Percentiles rank a stretch among this genome's conserved stretches.
Evolutionary conservation across 2,329 filamentous ascomycete species (phyloP).

Genomic region (Arthroderma sp.): DNA sequence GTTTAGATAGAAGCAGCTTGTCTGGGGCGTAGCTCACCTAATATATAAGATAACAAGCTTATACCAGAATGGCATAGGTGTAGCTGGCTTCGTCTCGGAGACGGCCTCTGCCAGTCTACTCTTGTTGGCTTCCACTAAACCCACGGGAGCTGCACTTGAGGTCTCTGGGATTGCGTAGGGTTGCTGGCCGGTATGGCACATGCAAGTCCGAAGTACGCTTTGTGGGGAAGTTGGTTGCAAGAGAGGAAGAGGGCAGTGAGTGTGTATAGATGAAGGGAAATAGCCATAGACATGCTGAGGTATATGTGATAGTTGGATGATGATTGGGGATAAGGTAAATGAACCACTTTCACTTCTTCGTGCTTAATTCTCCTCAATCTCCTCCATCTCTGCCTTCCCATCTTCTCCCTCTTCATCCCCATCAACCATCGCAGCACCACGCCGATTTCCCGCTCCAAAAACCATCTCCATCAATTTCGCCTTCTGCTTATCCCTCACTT

Average conservation of each 20-base stretch:
- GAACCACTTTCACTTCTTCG: background rate
- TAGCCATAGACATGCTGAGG: background rate
- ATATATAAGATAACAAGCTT: background rate
- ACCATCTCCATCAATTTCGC: slow-evolving; percentile 69
- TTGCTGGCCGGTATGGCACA: too few species aligned
- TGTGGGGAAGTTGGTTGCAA: background rate
- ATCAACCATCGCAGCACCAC: background rate
- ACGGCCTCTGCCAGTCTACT: too few species aligned
- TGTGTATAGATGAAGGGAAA: background rate
- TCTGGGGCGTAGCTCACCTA: background rate
- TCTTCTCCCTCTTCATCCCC: background rate
- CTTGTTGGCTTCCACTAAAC: too few species aligned
- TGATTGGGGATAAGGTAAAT: background rate
- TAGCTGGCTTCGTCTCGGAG: background rate
- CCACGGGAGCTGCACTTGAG: too few species aligned
- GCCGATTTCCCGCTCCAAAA: slow-evolving; percentile 44
- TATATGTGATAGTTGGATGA: background rate
- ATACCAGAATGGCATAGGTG: background rate
- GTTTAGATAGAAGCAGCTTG: background rate
- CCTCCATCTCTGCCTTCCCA: slow-evolving; percentile 7
- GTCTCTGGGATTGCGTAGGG: too few species aligned
- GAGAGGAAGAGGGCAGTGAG: background rate
- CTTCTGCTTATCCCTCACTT: slow-evolving; percentile 67
- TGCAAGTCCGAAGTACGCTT: background rate
- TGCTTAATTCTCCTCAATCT: slow-evolving; percentile 7